These are phyloP conservation scores for Ophiostoma himal-ulmi DNA, from an alignment of 2,329 filamentous ascomycete species.

Conservation along the genomic window DNA sequence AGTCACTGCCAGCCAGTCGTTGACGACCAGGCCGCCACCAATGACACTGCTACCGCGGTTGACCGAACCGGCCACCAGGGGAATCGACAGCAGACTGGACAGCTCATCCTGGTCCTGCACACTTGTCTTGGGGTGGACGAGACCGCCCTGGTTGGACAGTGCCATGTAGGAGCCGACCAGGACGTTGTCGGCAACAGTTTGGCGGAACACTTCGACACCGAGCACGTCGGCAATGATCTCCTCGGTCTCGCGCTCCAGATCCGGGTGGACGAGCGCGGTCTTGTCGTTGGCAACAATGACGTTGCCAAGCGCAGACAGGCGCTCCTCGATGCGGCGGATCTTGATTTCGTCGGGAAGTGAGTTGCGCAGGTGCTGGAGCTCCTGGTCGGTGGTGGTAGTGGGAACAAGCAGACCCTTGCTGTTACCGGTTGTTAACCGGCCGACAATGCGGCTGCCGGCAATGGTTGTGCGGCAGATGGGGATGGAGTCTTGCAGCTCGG, in stretches of 20 bases:
- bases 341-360: constrained; percentile 85
- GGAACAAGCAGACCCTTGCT: constrained; percentile 94
- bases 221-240: constrained; percentile 96
- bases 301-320: constrained; percentile 89
- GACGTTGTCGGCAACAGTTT: constrained; percentile 96
- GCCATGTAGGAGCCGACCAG: constrained; percentile 96
- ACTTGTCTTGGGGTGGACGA: constrained; percentile 94
- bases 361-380: constrained; percentile 94
- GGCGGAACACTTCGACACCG: constrained; percentile 82
- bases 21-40: constrained; percentile 94
- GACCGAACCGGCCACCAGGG: constrained; percentile 86
- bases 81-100: constrained; percentile 86
- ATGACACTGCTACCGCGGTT: constrained; percentile 92
- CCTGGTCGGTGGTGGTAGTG: constrained; percentile 93
- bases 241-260: constrained; percentile 95
- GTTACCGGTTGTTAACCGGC: constrained; percentile 92
- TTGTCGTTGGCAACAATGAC: constrained; percentile 97
- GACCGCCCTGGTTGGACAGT: constrained; percentile 88
- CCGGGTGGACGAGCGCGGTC: constrained; percentile 91
- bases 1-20: constrained; percentile 95
- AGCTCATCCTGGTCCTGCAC: constrained; percentile 99
- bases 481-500: constrained; percentile 93
- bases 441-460: constrained; percentile 91
- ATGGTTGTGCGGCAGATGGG: constrained; percentile 96
- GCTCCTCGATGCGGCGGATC: constrained; percentile 96